These are phyloP conservation scores for Lactarius akahatsu DNA, from an alignment of 768 basidiomycete genomes.

Conservation along the genomic window DNA sequence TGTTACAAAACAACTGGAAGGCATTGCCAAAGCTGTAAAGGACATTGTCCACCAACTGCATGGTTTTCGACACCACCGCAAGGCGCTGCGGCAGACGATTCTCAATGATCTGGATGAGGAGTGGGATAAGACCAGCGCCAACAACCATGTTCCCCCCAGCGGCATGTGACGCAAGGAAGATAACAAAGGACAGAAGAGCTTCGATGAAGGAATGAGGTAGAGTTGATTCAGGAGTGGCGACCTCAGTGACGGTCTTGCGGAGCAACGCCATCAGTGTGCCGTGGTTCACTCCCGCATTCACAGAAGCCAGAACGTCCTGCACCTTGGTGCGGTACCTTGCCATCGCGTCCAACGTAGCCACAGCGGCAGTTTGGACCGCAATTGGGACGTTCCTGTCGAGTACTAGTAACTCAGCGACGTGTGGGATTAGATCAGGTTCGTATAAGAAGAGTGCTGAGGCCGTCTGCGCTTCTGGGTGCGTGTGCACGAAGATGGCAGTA, in stretches of 20 bases:
- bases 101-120: constrained; percentile 87
- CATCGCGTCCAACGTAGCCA: constrained; percentile 88
- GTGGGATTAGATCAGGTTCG: constrained; percentile 88
- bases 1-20: constrained; percentile 81
- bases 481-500: constrained; percentile 89
- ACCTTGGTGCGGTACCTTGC: constrained; percentile 80
- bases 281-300: constrained; percentile 95
- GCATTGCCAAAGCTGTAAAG: constrained; percentile 87
- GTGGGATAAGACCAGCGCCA: constrained; percentile 85
- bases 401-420: constrained; percentile 87
- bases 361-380: constrained; percentile 76
- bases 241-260: constrained; percentile 74
- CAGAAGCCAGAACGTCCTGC: constrained; percentile 82
- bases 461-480: constrained; percentile 75
- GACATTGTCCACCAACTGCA: constrained; percentile 90
- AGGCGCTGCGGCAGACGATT: constrained; percentile 68
- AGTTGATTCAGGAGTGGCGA: constrained; percentile 61
- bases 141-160: constrained; percentile 92
- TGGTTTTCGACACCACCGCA: constrained; percentile 80
- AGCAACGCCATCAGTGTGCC: constrained; percentile 90
- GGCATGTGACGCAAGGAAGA: constrained; percentile 80
- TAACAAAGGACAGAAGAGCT: constrained; percentile 81
- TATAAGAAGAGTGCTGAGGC: constrained; percentile 85
- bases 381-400: constrained; percentile 70
- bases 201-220: constrained; percentile 79